A percentile compares a stretch with the other conserved stretches of the same genome.
Conservation (phyloP, 208 protist species). For the Leishmania mexicana region DNA sequence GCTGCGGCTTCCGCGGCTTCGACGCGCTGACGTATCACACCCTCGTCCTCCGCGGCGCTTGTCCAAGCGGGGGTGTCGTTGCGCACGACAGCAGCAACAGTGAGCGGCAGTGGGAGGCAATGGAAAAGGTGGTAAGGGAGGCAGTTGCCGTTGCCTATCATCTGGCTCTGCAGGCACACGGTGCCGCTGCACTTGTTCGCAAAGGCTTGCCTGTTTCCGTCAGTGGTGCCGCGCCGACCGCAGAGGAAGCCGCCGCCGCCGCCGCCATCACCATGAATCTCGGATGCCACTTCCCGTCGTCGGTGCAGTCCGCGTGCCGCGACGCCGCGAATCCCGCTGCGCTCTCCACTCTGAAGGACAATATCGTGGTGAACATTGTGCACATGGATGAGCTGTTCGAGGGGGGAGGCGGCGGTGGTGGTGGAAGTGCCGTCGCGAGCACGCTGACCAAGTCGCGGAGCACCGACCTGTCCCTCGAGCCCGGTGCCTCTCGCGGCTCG, state of each 20-base stretch:
- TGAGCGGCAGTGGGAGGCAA: slow-evolving; percentile 8
- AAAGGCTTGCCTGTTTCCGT: background rate
- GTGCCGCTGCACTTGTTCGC: slow-evolving; percentile 6
- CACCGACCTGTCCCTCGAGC: slow-evolving; percentile 12
- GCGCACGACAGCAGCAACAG: background rate
- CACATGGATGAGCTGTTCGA: slow-evolving; percentile 30
- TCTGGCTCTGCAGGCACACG: slow-evolving; percentile 25
- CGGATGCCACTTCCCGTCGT: slow-evolving; percentile 16
- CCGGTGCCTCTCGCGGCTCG: slow-evolving; percentile 5
- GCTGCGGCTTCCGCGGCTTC: slow-evolving; percentile 32
- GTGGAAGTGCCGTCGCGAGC: background rate
- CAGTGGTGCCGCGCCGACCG: background rate
- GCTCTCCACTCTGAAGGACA: slow-evolving; percentile 24
- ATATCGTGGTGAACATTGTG: slow-evolving; percentile 31
- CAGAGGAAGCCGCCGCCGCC: background rate
- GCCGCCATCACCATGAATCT: slow-evolving; percentile 25
- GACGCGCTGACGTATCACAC: slow-evolving; percentile 22
- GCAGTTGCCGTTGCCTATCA: slow-evolving; percentile 30
- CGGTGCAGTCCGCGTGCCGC: slow-evolving; percentile 20
- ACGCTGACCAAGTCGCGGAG: slow-evolving; percentile 19
- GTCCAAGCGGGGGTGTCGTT: background rate
- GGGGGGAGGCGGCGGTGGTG: background rate
- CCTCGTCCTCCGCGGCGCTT: slow-evolving; percentile 24
- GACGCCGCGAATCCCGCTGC: slow-evolving; percentile 1
- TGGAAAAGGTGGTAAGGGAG: slow-evolving; percentile 24